A percentile compares a stretch with the other conserved stretches of the same genome.
These are phyloP conservation scores for Oxyria digyna DNA, from an alignment of 148 eudicot genomes.

Conservation along the genomic window DNA sequence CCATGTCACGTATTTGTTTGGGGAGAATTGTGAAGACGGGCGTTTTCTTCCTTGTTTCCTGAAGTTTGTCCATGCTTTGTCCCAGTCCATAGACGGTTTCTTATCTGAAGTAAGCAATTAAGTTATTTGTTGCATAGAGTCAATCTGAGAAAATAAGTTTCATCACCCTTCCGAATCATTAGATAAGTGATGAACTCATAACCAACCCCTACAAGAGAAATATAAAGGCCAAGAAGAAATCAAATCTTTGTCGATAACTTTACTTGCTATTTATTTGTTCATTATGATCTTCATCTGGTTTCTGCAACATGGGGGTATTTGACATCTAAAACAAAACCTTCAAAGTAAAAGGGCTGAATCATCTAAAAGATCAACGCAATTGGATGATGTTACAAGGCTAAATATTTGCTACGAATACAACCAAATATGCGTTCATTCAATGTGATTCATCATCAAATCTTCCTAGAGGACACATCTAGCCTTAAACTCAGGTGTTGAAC, in stretches of 20 bases:
- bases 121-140: not conserved
- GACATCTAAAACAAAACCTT: not conserved
- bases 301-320: not conserved
- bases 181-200: too few species aligned
- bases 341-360: not conserved
- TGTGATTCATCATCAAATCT: not conserved
- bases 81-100: conserved; percentile 70
- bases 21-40: conserved; percentile 40
- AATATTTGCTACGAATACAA: not conserved
- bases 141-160: not conserved
- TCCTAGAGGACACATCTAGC: not conserved
- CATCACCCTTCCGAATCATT: not conserved
- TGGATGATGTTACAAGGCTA: not conserved
- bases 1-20: conserved; percentile 89
- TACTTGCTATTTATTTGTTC: not conserved
- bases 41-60: conserved; percentile 63
- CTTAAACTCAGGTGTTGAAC: not conserved
- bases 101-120: conserved; percentile 24
- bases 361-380: not conserved
- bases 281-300: not conserved
- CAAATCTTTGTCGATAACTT: not conserved
- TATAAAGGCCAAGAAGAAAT: not conserved
- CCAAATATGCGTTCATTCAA: not conserved
- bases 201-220: too few species aligned
- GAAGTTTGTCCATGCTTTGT: conserved; percentile 94